Base-by-base conservation (phyloP, 1,139 yeast genomes). In the Suhomyces kunorum region DNA sequence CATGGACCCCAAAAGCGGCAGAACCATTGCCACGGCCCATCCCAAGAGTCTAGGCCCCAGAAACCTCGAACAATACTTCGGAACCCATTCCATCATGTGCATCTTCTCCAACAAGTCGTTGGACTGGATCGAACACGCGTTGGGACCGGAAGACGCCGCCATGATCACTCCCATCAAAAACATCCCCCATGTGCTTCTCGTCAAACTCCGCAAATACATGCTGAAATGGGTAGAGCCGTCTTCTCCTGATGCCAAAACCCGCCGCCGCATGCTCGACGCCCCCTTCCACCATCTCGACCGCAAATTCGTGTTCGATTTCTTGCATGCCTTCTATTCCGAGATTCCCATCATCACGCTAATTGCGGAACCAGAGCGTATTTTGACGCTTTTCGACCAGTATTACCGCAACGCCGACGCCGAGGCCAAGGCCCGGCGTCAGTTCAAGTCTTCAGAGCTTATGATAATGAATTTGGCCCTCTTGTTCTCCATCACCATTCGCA, bases 31-130 rank as follows among this genome's bases (percentile, higher is more conserved):
- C 14, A 32, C 22, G 16, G 4, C 25, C 11, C 34, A 42, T 13
- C 24, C 18, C 16, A 20, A 14, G 8, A 9, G n/a, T n/a, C n/a
- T 41, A 6, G 18, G 28, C 5, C 11, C 42, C 17, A 32, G 33
- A 13, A 30, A 37, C 5, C 14, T 42, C 28, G 58, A 55, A 20
- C 46, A 51, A 16, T 70, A 59, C 40, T 59, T 66, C 28, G 76
- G 74, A 8, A 53, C 69, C 18, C 76, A 71, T 46, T 68, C 74
- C 14, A 58, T 68, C 34, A 44, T 68, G 42, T 59, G 68, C 17
- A 64, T 70, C 11, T 64, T 68, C 38, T 66, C 74, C 7, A 55
- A 56, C 12, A 63, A 63, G 34, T 67, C 73, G 4, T 46, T 69
- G 44, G 56, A 53, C 19, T 68, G 71, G 67, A 65, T 71, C 28